These are phyloP conservation scores for Durio zibethinus DNA, from an alignment of 345 rosid genomes.

Conservation along the genomic window DNA sequence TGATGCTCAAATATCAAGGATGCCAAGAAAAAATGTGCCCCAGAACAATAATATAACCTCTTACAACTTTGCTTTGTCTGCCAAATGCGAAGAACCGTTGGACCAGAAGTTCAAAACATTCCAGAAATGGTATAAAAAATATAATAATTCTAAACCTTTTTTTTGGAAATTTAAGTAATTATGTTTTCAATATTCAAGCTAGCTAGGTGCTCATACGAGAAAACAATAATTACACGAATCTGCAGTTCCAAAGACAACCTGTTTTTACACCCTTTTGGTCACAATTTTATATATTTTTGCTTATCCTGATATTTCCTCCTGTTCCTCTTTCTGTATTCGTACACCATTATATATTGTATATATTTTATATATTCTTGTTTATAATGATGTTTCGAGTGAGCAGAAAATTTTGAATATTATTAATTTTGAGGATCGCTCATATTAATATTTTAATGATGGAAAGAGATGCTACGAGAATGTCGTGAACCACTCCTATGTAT, in stretches of 20 bases:
- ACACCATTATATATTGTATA: background rate
- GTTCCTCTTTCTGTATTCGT: too few species aligned
- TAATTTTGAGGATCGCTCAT: background rate
- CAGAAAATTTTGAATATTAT: background rate
- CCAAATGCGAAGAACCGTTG: background rate
- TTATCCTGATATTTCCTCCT: background rate
- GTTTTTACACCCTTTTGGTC: background rate
- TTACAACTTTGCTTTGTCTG: background rate
- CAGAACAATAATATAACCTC: background rate
- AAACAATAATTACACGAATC: background rate
- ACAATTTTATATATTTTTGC: background rate
- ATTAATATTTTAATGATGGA: slow-evolving; percentile 23
- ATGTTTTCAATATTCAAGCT: background rate
- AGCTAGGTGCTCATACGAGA: background rate
- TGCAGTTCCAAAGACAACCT: background rate
- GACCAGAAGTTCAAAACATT: background rate
- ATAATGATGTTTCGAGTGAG: background rate
- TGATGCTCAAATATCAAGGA: background rate
- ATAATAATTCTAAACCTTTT: too few species aligned
- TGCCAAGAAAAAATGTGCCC: background rate
- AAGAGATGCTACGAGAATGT: slow-evolving; percentile 37
- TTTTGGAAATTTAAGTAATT: too few species aligned
- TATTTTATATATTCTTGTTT: background rate
- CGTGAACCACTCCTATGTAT: slow-evolving; percentile 24
- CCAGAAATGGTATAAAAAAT: background rate